These are phyloP conservation scores for Quercus berberidifolia DNA, from an alignment of 306 rosid species.

Conservation along the genomic window DNA sequence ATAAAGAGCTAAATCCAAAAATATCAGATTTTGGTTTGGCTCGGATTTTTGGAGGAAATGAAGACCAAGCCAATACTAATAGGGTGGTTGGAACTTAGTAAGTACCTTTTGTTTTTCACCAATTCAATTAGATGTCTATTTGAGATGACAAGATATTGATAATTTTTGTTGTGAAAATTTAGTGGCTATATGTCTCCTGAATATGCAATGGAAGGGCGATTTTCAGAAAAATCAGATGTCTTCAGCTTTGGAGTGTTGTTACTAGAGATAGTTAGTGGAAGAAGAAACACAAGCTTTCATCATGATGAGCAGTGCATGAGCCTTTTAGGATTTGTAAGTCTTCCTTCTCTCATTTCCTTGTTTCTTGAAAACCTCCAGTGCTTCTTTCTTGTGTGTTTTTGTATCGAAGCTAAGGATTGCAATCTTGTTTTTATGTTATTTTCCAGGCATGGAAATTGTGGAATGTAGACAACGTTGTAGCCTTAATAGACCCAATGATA, in stretches of 20 bases:
- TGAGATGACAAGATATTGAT: background rate
- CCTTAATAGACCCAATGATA: background rate
- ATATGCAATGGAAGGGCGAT: conserved; percentile 1
- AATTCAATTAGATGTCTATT: background rate
- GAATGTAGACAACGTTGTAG: background rate
- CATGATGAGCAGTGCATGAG: background rate
- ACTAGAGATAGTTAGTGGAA: conserved; percentile 4
- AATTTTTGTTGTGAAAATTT: background rate
- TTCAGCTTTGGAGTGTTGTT: conserved; percentile 22
- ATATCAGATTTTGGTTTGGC: conserved; percentile 26
- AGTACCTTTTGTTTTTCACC: background rate
- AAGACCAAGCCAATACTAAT: conserved; percentile 5
- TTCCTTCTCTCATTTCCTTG: background rate
- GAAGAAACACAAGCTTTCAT: background rate
- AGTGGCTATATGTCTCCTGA: conserved; percentile 1
- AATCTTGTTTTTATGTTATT: background rate
- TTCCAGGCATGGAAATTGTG: background rate
- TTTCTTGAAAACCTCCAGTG: background rate
- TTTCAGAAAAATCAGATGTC: background rate
- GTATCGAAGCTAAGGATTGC: background rate
- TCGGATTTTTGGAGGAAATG: conserved; percentile 5
- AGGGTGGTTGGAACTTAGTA: conserved; percentile 32
- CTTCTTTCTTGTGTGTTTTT: too few relatives aligned
- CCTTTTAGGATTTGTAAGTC: conserved; percentile 17
- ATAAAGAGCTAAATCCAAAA: conserved; percentile 16